Evolutionary conservation across 2,329 filamentous ascomycete species (phyloP).

Genomic region (Blumeria hordei): DNA sequence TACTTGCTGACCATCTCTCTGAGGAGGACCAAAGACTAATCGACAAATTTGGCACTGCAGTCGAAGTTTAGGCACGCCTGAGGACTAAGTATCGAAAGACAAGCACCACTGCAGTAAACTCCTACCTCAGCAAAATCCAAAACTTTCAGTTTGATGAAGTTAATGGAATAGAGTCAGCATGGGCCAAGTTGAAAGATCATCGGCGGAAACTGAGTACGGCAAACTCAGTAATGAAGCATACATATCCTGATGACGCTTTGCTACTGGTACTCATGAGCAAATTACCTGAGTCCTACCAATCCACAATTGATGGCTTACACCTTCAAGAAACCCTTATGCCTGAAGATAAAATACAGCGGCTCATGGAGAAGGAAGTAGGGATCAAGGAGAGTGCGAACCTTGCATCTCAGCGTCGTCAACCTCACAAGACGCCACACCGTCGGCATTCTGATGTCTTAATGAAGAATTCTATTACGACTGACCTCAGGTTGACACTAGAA

Average conservation of each 20-base stretch:
- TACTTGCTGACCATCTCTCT: neutral
- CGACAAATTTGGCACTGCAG: neutral
- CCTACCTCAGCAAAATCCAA: neutral
- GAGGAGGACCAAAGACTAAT: neutral
- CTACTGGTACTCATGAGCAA: slow-evolving; percentile 1
- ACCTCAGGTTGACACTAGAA: too few relatives aligned
- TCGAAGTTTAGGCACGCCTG: neutral
- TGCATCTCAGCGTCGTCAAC: neutral
- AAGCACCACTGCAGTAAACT: neutral
- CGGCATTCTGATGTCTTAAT: neutral
- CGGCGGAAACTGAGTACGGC: neutral
- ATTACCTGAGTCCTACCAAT: neutral
- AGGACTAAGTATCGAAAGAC: slow-evolving; percentile 1
- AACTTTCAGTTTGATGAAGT: neutral
- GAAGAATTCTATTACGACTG: too few relatives aligned
- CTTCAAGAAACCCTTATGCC: neutral
- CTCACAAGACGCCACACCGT: neutral
- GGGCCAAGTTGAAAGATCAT: neutral
- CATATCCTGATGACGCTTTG: neutral
- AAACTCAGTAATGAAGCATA: neutral
- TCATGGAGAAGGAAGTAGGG: neutral
- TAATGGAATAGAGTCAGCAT: neutral
- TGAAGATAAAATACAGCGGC: neutral
- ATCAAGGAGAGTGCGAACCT: neutral
- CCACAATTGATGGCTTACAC: slow-evolving; percentile 1